Evolutionary conservation across 495 filamentous ascomycete genomes (phyloP), one percentile per base, ranked within the genome.

Genomic region (Pseudomonodictys pantanalensis): DNA sequence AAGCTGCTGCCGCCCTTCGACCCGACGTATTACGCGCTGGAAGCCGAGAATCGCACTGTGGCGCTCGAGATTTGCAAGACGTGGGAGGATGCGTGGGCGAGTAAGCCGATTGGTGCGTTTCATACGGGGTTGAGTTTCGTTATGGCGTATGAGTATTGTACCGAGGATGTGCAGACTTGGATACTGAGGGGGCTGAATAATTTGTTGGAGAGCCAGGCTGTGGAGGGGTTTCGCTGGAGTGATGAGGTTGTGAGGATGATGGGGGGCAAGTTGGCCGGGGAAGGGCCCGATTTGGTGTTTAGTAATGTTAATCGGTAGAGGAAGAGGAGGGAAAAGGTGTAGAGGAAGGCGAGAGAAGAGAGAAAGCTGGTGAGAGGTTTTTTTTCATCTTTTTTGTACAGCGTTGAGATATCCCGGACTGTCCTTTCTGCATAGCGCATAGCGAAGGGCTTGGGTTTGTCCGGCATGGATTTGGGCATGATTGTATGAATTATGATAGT

Each of bases 51-150:
- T 26, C 53, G 60, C 0, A 45, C 28, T 28, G 45, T 64, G 1
- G 48, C 53, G 11, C 4, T 43, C 26, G 30, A 64, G 12, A 64
- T 64, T 17, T 64, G 60, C 54, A 64, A 64, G 48, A 58, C 48
- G 2, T 64, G 60, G 60, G 54, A 64, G 30, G 53, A 64, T 49
- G 60, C 60, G 1, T 64, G 60, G 60, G 47, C 47, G 47, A 52
- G 60, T 24, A 52, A 54, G 42, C 60, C 60, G 17, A 58, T 64
- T 42, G 60, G 60, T 7, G 60, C 60, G 6, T 64, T 58, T 30
- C 60, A 64, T 30, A 58, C 54, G 1, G 54, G 54, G 8, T 24
- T 64, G 38, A 58, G 54, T 47, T 58, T 58, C 26, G 48, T 64
- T 20, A 38, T 64, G 48, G 54, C 53, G 3, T 64, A 58, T 24